Evolutionary conservation across 306 rosid species (phyloP).

Genomic region (Vigna unguiculata): DNA sequence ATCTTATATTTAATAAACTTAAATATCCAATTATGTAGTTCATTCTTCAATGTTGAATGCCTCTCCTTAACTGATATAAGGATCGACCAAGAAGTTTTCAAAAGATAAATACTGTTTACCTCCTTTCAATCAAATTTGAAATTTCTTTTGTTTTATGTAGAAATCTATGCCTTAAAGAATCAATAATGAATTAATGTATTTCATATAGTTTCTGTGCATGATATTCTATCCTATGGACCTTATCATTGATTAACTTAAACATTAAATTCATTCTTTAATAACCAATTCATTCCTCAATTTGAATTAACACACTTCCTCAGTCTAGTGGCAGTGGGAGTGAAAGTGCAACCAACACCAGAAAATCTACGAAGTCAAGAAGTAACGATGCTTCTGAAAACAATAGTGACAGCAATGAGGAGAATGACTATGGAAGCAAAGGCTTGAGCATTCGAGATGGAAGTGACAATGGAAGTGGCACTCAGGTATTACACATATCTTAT

Average conservation of each 20-base stretch:
- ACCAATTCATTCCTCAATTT: slow-evolving; percentile 44
- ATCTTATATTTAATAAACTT: slow-evolving; percentile 37
- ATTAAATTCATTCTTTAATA: slow-evolving; percentile 37
- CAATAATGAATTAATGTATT: slow-evolving; percentile 31
- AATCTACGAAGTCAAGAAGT: slow-evolving; percentile 54
- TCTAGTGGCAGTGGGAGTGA: slow-evolving; percentile 75
- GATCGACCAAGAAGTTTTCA: slow-evolving; percentile 13
- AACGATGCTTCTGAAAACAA: slow-evolving; percentile 58
- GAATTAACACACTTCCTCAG: slow-evolving; percentile 52
- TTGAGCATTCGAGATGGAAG: slow-evolving; percentile 58
- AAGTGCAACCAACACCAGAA: slow-evolving; percentile 62
- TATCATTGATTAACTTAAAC: slow-evolving; percentile 37
- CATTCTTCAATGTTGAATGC: slow-evolving; percentile 34
- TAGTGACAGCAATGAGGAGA: slow-evolving; percentile 64
- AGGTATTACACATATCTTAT: slow-evolving; percentile 53
- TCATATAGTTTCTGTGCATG: slow-evolving; percentile 38
- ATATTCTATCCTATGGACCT: slow-evolving; percentile 37
- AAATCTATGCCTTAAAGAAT: slow-evolving; percentile 11
- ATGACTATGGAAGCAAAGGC: slow-evolving; percentile 62
- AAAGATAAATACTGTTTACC: slow-evolving; percentile 24
- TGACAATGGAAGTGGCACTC: slow-evolving; percentile 75
- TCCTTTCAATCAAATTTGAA: slow-evolving; percentile 31
- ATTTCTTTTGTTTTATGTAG: slow-evolving; percentile 20
- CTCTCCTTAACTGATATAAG: slow-evolving; percentile 25
- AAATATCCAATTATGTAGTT: slow-evolving; percentile 27